Base-by-base conservation (phyloP, 2,329 filamentous ascomycete species). In the Mycogone perniciosa region DNA sequence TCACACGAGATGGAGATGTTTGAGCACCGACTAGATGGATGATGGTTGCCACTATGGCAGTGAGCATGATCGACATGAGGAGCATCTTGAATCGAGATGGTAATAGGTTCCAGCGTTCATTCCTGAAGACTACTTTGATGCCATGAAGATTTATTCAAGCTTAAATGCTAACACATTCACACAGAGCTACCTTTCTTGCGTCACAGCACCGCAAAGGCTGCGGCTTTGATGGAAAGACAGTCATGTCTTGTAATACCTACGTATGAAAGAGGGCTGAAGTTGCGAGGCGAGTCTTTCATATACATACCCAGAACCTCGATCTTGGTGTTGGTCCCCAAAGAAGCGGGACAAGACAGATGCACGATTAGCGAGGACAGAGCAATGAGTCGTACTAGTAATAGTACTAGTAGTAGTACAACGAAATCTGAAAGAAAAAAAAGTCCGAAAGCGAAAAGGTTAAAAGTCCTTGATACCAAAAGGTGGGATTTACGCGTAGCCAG, bases 1-100 rank as follows among this genome's bases (percentile, higher is more conserved):
- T 68, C 7, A 33, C 27, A 4, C 10, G 10, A 31, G 7, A 4
- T 6, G 37, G 5, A 38, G 37, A 27, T 35, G 49, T 27, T 37
- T 52, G 29, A 11, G 50, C 50, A 31, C 9, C 31, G 11, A 34
- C 35, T 13, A 41, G n/a, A 46, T 26, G 4, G 7, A 8, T 30
- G 40, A 40, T 13, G 27, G 7, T 26, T 3, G 30, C 7, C 2
- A 42, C 11, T 8, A 53, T 7, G 27, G 13, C 10, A 26, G 31
- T 9, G n/a, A 10, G 6, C 20, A 43, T 9, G 31, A 42, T n/a
- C 20, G 20, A 4, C 3, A 10, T 45, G 50, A 30, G 41, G 6
- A 41, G 7, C 41, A 48, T 45, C 35, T 4, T 42, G 20, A 9
- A 11, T 5, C 13, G 8, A 8, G 11, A 45, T 33, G 10, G 31